A percentile compares a stretch with the other conserved stretches of the same genome.
These are phyloP conservation scores for Pseudofabraea citricarpa DNA, from an alignment of 2,329 filamentous ascomycete species.

Conservation along the genomic window DNA sequence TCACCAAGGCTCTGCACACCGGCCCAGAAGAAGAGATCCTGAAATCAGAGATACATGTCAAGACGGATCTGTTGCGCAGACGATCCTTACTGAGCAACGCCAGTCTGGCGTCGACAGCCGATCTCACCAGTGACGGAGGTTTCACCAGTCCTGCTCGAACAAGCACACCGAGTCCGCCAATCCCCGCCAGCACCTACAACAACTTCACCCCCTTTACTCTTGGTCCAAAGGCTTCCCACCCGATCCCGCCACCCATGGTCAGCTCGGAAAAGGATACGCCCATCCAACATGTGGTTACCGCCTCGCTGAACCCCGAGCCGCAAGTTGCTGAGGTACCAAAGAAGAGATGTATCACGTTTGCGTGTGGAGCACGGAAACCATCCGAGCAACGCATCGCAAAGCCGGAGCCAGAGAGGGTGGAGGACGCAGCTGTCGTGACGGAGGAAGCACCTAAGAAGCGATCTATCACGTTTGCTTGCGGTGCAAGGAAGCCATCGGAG, in stretches of 20 bases:
- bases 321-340: conserved; percentile 62
- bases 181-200: conserved; percentile 51
- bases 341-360: conserved; percentile 88
- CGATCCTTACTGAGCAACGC: conserved; percentile 69
- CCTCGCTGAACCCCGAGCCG: conserved; percentile 41
- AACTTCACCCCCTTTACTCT: conserved; percentile 27
- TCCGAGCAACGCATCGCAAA: conserved; percentile 23
- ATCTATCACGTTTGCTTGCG: conserved; percentile 88
- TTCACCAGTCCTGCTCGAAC: conserved; percentile 85
- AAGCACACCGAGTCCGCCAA: conserved; percentile 84
- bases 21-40: conserved; percentile 53
- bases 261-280: conserved; percentile 4
- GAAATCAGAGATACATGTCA: conserved; percentile 32
- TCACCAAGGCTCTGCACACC: conserved; percentile 78
- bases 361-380: conserved; percentile 50
- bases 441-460: conserved; percentile 69
- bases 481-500: conserved; percentile 43
- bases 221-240: conserved; percentile 11
- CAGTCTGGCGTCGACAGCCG: conserved; percentile 78
- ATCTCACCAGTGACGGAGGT: conserved; percentile 91
- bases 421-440: no score
- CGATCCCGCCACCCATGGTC: conserved; percentile 9
- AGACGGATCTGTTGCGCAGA: conserved; percentile 32
- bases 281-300: conserved; percentile 11
- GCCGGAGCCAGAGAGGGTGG: conserved; percentile 22